Conservation (phyloP, 129 eudicot genomes). For the Apium graveolens region DNA sequence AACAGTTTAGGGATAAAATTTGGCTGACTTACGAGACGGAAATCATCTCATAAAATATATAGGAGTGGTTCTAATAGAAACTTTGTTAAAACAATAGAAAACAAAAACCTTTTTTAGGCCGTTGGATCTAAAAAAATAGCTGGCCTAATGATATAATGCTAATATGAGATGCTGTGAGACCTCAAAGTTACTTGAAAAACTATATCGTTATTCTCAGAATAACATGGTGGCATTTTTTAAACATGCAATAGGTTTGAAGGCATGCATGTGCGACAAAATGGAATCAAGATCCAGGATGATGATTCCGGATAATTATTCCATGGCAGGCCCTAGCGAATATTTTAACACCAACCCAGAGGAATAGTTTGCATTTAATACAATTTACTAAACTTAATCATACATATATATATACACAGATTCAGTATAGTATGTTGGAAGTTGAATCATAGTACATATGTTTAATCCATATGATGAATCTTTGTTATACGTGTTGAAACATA, state of each 20-base stretch:
- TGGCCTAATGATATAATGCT: neutral
- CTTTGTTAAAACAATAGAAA: neutral
- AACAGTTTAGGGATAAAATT: neutral
- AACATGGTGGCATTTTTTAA: neutral
- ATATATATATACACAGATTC: too few species aligned
- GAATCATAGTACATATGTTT: too few species aligned
- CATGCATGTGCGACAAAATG: neutral
- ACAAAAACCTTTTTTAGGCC: neutral
- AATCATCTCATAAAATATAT: neutral
- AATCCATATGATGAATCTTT: too few species aligned
- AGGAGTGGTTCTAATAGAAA: neutral
- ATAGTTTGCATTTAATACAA: neutral
- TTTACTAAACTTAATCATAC: too few species aligned
- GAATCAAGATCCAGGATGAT: too few species aligned
- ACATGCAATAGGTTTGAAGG: neutral
- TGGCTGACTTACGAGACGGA: neutral
- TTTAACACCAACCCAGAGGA: too few species aligned
- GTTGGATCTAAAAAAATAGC: neutral
- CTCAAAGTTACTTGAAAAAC: neutral
- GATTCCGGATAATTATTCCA: too few species aligned
- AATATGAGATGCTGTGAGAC: neutral
- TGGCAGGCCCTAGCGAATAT: too few species aligned
- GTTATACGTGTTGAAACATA: too few species aligned
- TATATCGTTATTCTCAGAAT: neutral
- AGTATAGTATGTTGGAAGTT: too few species aligned